These are phyloP conservation scores for Hyparrhenia diplandra DNA, from an alignment of 176 grass and related monocot genomes.

Conservation along the genomic window DNA sequence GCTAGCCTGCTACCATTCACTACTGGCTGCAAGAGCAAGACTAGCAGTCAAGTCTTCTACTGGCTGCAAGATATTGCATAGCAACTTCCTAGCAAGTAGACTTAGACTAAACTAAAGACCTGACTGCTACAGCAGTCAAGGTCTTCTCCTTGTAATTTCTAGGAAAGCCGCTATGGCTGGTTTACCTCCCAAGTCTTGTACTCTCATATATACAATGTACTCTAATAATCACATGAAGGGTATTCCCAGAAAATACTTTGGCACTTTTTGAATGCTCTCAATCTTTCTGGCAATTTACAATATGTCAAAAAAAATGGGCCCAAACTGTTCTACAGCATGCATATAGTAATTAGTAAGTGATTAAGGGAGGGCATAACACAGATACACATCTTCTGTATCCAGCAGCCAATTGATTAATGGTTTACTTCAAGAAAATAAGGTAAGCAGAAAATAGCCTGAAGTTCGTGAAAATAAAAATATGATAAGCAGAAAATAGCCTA, in stretches of 20 bases:
- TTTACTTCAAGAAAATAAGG: not conserved
- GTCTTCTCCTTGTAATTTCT: too few species aligned
- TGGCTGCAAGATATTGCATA: too few species aligned
- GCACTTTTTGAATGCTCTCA: not conserved
- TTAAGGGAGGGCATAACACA: not conserved
- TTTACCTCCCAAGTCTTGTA: too few species aligned
- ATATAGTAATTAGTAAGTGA: not conserved
- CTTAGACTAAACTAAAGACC: too few species aligned
- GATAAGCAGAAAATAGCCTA: constrained; percentile 12
- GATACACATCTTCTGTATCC: not conserved
- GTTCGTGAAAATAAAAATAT: constrained; percentile 6
- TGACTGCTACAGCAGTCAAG: too few species aligned
- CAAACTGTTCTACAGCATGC: not conserved
- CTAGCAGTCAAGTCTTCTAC: too few species aligned
- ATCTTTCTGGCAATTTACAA: not conserved
- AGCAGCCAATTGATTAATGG: not conserved
- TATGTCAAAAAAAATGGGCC: not conserved
- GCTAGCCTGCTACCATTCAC: too few species aligned
- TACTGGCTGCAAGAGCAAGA: too few species aligned
- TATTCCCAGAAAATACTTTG: not conserved
- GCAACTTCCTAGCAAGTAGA: too few species aligned
- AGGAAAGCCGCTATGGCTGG: too few species aligned
- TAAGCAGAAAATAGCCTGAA: constrained; percentile 8
- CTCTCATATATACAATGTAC: too few species aligned
- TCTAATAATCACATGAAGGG: too few species aligned